Evolutionary conservation across 2,329 filamentous ascomycete species (phyloP).

Genomic region (Exutisphaerella laricina): DNA sequence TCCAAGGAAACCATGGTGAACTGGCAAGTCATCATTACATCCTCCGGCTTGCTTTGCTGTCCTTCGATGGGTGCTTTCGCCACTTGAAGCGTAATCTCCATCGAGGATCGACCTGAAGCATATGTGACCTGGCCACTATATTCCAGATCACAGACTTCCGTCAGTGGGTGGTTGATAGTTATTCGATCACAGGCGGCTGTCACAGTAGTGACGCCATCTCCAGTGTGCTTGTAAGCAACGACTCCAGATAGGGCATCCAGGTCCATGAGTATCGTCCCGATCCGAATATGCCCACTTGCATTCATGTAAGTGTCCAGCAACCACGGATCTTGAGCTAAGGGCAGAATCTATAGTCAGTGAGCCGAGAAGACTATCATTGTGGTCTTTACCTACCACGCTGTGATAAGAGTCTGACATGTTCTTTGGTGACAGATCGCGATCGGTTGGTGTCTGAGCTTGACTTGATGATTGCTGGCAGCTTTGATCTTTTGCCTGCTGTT

Average conservation of each 20-base stretch:
- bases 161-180: slow-evolving; percentile 63
- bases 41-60: slow-evolving; percentile 51
- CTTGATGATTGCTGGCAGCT: slow-evolving; percentile 30
- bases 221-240: slow-evolving; percentile 68
- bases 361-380: slow-evolving; percentile 3
- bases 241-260: slow-evolving; percentile 72
- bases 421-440: slow-evolving; percentile 58
- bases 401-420: slow-evolving; percentile 68
- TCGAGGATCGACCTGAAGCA: slow-evolving; percentile 65
- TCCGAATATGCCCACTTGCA: slow-evolving; percentile 64
- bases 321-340: slow-evolving; percentile 68
- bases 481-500: slow-evolving; percentile 41
- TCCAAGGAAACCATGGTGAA: slow-evolving; percentile 75
- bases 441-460: slow-evolving; percentile 34
- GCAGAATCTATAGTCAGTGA: slow-evolving; percentile 50
- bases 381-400: slow-evolving; percentile 49
- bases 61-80: slow-evolving; percentile 60
- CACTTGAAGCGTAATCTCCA: slow-evolving; percentile 69
- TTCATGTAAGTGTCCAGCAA: slow-evolving; percentile 74
- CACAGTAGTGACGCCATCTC: slow-evolving; percentile 58
- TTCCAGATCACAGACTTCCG: slow-evolving; percentile 72
- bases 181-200: slow-evolving; percentile 61
- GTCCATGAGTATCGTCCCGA: slow-evolving; percentile 74
- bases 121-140: slow-evolving; percentile 65
- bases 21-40: slow-evolving; percentile 64